Conservation (phyloP, 768 basidiomycete genomes). For the Russula foetens region DNA sequence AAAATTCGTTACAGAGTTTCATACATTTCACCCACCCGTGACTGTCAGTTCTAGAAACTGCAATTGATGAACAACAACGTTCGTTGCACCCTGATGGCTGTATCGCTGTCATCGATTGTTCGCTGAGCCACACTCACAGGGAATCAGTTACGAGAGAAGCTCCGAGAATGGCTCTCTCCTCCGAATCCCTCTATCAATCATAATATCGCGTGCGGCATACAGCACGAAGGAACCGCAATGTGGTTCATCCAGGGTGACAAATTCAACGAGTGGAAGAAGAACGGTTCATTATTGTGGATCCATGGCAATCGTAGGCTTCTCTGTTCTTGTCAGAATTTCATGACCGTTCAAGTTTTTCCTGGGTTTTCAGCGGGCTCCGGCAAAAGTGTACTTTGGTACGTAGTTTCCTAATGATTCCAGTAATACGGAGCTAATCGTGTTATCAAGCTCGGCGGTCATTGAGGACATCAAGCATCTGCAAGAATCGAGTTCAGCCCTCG, state of each 20-base stretch:
- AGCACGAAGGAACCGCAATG: background rate
- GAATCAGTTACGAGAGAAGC: background rate
- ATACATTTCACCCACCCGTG: background rate
- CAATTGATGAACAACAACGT: background rate
- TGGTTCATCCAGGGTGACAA: background rate
- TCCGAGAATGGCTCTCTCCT: background rate
- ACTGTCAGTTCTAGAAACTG: background rate
- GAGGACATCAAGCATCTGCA: background rate
- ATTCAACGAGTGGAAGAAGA: background rate
- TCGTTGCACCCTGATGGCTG: background rate
- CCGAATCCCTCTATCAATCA: conserved; percentile 5
- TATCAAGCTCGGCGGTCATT: background rate
- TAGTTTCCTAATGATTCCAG: background rate
- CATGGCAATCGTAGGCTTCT: background rate
- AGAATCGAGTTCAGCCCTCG: background rate
- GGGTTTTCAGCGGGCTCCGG: background rate
- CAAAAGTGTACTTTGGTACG: conserved; percentile 1
- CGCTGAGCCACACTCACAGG: background rate
- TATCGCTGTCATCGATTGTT: too few species aligned
- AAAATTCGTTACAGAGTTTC: background rate
- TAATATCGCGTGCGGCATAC: background rate
- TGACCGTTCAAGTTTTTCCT: background rate
- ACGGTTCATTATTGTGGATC: background rate
- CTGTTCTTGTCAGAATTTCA: too few species aligned
- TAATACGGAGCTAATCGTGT: background rate